These are phyloP conservation scores for Gracilariopsis chorda DNA, from an alignment of 23 red algal species.

Conservation along the genomic window DNA sequence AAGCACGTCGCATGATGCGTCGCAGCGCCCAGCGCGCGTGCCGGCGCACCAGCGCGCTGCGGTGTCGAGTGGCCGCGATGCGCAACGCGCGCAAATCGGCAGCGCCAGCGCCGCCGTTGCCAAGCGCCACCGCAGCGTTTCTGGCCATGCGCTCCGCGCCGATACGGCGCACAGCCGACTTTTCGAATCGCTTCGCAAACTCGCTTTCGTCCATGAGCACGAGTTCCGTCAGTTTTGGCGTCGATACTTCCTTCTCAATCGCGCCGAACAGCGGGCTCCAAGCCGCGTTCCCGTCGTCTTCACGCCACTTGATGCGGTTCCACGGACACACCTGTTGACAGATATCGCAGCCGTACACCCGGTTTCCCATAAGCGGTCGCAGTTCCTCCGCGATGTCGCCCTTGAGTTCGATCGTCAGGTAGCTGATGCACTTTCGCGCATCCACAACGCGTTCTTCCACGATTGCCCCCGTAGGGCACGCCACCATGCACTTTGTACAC, in stretches of 20 bases:
- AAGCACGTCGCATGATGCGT: constrained; percentile 6
- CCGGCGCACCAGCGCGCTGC: constrained; percentile 37
- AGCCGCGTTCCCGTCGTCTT: background rate
- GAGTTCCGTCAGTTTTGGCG: constrained; percentile 61
- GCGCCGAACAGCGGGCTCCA: constrained; percentile 70
- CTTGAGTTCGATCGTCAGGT: constrained; percentile 95
- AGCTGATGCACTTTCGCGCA: constrained; percentile 88
- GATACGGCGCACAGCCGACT: constrained; percentile 59
- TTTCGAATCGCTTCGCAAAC: constrained; percentile 58
- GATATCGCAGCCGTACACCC: constrained; percentile 98
- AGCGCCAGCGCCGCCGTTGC: constrained; percentile 59
- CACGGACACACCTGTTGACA: constrained; percentile 98
- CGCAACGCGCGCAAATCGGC: constrained; percentile 16
- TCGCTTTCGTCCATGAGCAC: constrained; percentile 34
- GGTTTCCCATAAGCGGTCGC: constrained; percentile 60
- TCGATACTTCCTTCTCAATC: constrained; percentile 7
- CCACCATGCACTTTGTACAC: constrained; percentile 65
- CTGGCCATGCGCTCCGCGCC: constrained; percentile 80
- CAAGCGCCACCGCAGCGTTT: constrained; percentile 87
- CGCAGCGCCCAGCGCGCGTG: constrained; percentile 60
- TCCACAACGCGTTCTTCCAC: constrained; percentile 73
- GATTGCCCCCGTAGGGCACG: constrained; percentile 91
- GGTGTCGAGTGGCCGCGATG: background rate
- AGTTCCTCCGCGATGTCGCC: constrained; percentile 60
- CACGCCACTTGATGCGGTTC: constrained; percentile 87